A percentile compares a stretch with the other conserved stretches of the same genome.
phyloP scores from a whole-genome alignment of 106 monocot species.

The Ottelia alismoides region DNA sequence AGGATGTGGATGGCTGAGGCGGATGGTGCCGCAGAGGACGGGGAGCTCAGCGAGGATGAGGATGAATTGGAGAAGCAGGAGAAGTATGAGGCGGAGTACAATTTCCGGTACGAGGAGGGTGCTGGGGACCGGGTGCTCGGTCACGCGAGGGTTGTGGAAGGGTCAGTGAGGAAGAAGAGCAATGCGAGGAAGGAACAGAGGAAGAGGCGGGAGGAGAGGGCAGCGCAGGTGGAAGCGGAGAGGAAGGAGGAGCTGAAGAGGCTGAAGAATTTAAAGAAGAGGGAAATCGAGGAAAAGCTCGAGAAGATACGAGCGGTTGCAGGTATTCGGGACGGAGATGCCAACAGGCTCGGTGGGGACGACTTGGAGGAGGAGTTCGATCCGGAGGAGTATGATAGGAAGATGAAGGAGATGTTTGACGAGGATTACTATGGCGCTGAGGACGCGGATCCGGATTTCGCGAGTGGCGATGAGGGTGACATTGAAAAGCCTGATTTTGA shows the following conservation, averaged over 20 bases:
- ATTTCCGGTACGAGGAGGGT: slow-evolving; percentile 82
- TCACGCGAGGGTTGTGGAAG: slow-evolving; percentile 61
- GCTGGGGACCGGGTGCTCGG: slow-evolving; percentile 60
- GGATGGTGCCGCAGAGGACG: slow-evolving; percentile 15
- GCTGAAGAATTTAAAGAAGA: slow-evolving; percentile 96
- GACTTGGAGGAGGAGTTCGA: slow-evolving; percentile 88
- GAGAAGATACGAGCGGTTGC: slow-evolving; percentile 56
- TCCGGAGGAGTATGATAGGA: slow-evolving; percentile 90
- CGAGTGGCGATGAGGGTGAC: slow-evolving; percentile 49
- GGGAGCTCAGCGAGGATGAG: slow-evolving; percentile 66
- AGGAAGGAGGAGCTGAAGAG: slow-evolving; percentile 87
- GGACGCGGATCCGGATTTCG: slow-evolving; percentile 73
- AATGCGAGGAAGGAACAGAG: slow-evolving; percentile 72
- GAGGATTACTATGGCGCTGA: slow-evolving; percentile 59
- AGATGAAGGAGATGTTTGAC: slow-evolving; percentile 63
- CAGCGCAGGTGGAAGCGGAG: slow-evolving; percentile 64
- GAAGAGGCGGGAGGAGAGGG: slow-evolving; percentile 90
- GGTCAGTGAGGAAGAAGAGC: slow-evolving; percentile 86
- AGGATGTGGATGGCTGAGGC: slow-evolving; percentile 44
- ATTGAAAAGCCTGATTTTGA: slow-evolving; percentile 86
- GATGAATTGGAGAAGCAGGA: slow-evolving; percentile 85
- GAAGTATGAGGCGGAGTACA: slow-evolving; percentile 62
- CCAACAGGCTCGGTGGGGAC: slow-evolving; percentile 32
- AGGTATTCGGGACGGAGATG: slow-evolving; percentile 38
- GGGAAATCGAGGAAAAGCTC: slow-evolving; percentile 88